phyloP scores from a whole-genome alignment of 768 basidiomycete genomes.

The Boletus tylopilopsis region DNA sequence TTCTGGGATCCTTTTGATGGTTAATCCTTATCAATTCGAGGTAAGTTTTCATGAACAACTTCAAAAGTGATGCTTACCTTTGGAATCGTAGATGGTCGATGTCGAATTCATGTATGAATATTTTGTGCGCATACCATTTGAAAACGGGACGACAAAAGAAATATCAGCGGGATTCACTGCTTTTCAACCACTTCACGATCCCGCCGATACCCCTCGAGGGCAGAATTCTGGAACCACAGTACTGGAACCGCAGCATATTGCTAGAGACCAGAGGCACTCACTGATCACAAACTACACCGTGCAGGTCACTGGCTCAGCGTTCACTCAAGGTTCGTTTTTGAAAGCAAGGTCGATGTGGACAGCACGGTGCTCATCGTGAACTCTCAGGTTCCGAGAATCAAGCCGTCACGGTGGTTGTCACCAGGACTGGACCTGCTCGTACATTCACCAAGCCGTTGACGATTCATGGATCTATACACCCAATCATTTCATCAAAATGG shows the following conservation, averaged over 20 bases:
- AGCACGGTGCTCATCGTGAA: neutral
- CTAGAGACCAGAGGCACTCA: neutral
- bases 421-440: conserved; percentile 2
- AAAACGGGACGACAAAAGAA: conserved; percentile 14
- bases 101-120: conserved; percentile 20
- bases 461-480: neutral
- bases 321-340: neutral
- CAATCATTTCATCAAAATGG: neutral
- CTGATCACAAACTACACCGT: neutral
- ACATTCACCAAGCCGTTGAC: neutral
- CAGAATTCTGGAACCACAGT: neutral
- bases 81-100: neutral
- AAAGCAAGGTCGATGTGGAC: too few species aligned
- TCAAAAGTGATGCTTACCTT: neutral
- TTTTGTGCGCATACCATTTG: conserved; percentile 10
- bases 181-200: conserved; percentile 13
- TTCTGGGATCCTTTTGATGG: too few species aligned
- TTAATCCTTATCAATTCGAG: neutral
- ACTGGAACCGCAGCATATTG: neutral
- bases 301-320: neutral
- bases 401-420: neutral
- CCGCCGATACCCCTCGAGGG: neutral
- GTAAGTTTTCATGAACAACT: neutral
- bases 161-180: conserved; percentile 15
- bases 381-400: neutral